phyloP scores from a whole-genome alignment of 1,284 basidiomycete genomes.

The Meira miltonrushii region DNA sequence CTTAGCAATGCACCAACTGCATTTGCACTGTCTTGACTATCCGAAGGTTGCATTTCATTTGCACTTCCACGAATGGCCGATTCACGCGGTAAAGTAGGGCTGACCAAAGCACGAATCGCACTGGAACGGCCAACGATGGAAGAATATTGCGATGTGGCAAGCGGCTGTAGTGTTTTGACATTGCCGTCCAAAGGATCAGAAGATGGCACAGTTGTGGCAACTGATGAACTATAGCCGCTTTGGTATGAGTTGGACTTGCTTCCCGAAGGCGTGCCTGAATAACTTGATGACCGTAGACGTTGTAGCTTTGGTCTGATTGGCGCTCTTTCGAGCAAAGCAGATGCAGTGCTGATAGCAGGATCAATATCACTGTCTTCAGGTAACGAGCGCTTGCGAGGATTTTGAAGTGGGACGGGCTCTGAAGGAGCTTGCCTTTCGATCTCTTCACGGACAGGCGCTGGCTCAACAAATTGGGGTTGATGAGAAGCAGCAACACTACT shows the following conservation, averaged over 20 bases:
- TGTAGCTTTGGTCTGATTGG: background rate
- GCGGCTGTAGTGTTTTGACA: background rate
- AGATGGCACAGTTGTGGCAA: background rate
- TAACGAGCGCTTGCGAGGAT: background rate
- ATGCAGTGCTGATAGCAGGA: background rate
- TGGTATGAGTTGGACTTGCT: background rate
- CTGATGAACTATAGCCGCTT: background rate
- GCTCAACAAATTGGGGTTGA: background rate
- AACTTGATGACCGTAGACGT: background rate
- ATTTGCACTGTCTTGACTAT: background rate
- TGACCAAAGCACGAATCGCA: conserved; percentile 4
- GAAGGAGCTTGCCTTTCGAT: background rate
- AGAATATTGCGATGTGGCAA: no score
- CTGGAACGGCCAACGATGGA: background rate
- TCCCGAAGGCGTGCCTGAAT: background rate
- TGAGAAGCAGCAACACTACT: no score
- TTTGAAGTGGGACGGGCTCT: background rate
- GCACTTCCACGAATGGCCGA: conserved; percentile 7
- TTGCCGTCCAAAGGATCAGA: background rate
- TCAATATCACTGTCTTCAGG: background rate
- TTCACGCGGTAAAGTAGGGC: conserved; percentile 7
- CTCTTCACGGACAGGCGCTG: background rate
- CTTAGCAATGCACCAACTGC: conserved; percentile 8
- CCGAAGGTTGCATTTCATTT: conserved; percentile 4
- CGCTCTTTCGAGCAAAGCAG: background rate